Conservation (phyloP, 768 basidiomycete species). For the Leccinum variicolor region DNA sequence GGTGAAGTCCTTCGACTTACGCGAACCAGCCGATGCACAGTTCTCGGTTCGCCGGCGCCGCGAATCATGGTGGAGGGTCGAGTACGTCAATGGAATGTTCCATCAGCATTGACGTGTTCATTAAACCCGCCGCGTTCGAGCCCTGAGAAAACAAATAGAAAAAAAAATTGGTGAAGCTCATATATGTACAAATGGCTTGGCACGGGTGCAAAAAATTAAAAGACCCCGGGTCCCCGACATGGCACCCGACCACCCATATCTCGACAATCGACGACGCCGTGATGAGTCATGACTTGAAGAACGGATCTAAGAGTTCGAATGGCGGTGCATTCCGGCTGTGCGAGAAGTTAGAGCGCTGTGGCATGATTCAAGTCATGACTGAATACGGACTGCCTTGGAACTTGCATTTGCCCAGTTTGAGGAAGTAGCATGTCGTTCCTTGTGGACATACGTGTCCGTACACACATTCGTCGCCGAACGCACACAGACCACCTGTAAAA, state of each 20-base stretch:
- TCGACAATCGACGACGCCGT: constrained; percentile 9
- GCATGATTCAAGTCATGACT: constrained; percentile 8
- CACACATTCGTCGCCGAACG: constrained; percentile 59
- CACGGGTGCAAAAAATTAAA: constrained; percentile 8
- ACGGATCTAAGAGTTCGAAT: constrained; percentile 18
- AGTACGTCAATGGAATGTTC: constrained; percentile 35
- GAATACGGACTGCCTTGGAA: constrained; percentile 52
- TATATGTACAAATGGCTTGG: constrained; percentile 34
- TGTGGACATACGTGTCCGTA: constrained; percentile 37
- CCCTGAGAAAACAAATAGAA: constrained; percentile 25
- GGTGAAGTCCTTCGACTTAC: constrained; percentile 22
- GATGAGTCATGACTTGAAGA: constrained; percentile 1
- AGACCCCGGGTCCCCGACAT: constrained; percentile 8
- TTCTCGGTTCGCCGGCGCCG: constrained; percentile 23
- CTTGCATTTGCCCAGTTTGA: constrained; percentile 57
- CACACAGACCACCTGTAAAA: constrained; percentile 48
- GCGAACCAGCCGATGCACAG: constrained; percentile 20
- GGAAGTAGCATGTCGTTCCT: constrained; percentile 49
- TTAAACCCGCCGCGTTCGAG: constrained; percentile 19
- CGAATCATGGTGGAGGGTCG: constrained; percentile 25
- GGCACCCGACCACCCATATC: constrained; percentile 4
- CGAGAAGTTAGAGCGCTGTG: constrained; percentile 9
- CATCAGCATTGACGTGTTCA: constrained; percentile 32
- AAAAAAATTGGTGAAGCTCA: constrained; percentile 25
- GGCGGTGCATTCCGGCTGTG: constrained; percentile 41